Evolutionary conservation across 2,329 filamentous ascomycete species (phyloP).

Genomic region (Venturia asperata): DNA sequence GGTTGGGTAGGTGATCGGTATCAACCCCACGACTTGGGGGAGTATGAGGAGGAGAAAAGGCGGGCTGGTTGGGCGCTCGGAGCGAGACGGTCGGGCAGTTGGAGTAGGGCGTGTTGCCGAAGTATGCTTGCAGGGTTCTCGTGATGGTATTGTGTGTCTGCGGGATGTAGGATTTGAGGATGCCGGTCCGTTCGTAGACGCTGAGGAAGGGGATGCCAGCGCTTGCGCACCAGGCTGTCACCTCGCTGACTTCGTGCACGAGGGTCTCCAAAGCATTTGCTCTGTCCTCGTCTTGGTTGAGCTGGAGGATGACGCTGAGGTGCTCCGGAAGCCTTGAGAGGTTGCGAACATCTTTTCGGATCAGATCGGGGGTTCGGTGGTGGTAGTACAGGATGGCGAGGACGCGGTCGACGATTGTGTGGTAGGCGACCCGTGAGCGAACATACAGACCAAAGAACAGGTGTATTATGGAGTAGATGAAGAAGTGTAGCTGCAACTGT

Average conservation of each 20-base stretch:
- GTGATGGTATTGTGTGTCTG: slow-evolving; percentile 73
- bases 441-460: slow-evolving; percentile 84
- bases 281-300: slow-evolving; percentile 57
- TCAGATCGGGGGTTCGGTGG: slow-evolving; percentile 88
- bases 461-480: slow-evolving; percentile 66
- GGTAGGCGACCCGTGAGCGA: slow-evolving; percentile 70
- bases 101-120: slow-evolving; percentile 53
- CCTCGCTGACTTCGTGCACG: slow-evolving; percentile 83
- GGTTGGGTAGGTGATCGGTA: slow-evolving; percentile 26
- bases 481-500: slow-evolving; percentile 54
- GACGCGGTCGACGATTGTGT: slow-evolving; percentile 68
- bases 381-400: slow-evolving; percentile 87
- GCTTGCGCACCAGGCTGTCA: slow-evolving; percentile 87
- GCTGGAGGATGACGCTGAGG: slow-evolving; percentile 74
- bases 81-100: slow-evolving; percentile 65
- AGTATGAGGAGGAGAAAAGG: slow-evolving; percentile 44
- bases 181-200: slow-evolving; percentile 87
- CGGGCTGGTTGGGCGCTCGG: slow-evolving; percentile 61
- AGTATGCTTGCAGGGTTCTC: slow-evolving; percentile 78
- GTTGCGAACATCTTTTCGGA: slow-evolving; percentile 74
- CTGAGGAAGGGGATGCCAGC: slow-evolving; percentile 82
- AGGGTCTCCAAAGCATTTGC: slow-evolving; percentile 72
- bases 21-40: slow-evolving; percentile 32
- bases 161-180: slow-evolving; percentile 84
- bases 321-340: slow-evolving; percentile 73